Conservation (phyloP, 2,329 filamentous ascomycete species). For the Aureobasidium subglaciale region DNA sequence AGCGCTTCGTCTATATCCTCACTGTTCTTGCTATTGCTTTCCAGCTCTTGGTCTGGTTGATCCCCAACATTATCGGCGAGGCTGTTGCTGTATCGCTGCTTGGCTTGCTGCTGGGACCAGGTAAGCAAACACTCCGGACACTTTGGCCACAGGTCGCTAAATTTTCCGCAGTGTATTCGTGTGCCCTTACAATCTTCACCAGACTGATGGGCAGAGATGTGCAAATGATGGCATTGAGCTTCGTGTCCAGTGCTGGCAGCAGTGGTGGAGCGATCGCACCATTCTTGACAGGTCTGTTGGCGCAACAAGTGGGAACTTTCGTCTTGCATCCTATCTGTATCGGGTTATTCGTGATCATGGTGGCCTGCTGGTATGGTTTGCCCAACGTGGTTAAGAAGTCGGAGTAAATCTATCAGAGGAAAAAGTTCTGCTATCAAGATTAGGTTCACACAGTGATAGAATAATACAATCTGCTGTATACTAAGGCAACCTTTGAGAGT, state of each 20-base stretch:
- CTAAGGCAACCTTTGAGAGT: too few species aligned
- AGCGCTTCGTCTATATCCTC: slow-evolving; percentile 57
- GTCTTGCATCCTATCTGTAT: slow-evolving; percentile 62
- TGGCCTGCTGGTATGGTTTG: slow-evolving; percentile 56
- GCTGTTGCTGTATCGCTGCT: slow-evolving; percentile 51
- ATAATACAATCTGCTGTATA: too few species aligned
- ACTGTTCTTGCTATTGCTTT: slow-evolving; percentile 57
- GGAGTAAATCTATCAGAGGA: too few species aligned
- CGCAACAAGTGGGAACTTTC: slow-evolving; percentile 55
- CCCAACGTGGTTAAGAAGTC: slow-evolving; percentile 53
- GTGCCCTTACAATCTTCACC: slow-evolving; percentile 58
- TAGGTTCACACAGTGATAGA: too few species aligned
- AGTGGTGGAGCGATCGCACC: slow-evolving; percentile 62
- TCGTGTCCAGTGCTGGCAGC: slow-evolving; percentile 63
- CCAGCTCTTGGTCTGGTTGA: slow-evolving; percentile 69
- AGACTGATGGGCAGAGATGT: slow-evolving; percentile 52
- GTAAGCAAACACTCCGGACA: too few species aligned
- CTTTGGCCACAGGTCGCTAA: too few species aligned
- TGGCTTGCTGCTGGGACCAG: slow-evolving; percentile 70
- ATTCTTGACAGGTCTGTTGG: slow-evolving; percentile 58
- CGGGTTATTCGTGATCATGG: slow-evolving; percentile 57
- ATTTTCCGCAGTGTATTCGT: slow-evolving; percentile 75
- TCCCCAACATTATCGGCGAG: slow-evolving; percentile 62
- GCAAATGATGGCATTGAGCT: slow-evolving; percentile 56
- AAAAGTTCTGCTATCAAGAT: too few species aligned